A percentile compares a stretch with the other conserved stretches of the same genome.
phyloP scores from a whole-genome alignment of 257 asterid genomes.

The Fraxinus quadrangulata region DNA sequence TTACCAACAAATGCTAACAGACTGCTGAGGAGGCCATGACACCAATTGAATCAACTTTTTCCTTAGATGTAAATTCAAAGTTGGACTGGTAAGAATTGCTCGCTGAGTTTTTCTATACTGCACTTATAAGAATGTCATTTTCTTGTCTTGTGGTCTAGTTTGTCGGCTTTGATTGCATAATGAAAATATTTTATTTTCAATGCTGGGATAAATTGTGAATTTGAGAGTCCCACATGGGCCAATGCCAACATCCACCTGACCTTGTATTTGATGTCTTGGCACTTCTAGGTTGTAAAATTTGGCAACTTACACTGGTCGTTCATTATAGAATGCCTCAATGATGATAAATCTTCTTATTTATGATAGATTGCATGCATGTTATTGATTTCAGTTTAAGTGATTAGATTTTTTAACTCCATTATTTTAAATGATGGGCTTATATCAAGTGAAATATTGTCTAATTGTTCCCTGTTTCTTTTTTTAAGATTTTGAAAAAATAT shows the following conservation, averaged over 20 bases:
- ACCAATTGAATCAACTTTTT: constrained; percentile 96
- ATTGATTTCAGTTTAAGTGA: not conserved
- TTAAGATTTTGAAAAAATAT: not conserved
- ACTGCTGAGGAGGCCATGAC: constrained; percentile 99
- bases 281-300: not conserved
- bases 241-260: not conserved
- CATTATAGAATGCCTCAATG: not conserved
- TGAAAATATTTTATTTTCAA: not conserved
- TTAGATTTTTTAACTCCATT: not conserved
- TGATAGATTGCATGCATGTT: not conserved
- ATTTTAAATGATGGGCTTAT: not conserved
- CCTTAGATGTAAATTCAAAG: constrained; percentile 91
- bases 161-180: not conserved
- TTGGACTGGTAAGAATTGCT: constrained; percentile 75
- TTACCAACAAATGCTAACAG: constrained; percentile 47
- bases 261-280: not conserved
- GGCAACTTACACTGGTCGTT: not conserved
- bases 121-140: constrained; percentile 2
- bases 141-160: constrained; percentile 5
- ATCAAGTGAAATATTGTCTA: not conserved
- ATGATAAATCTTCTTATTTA: not conserved
- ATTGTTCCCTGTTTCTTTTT: not conserved
- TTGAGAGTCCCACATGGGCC: not conserved
- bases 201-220: not conserved
- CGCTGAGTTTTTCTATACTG: constrained; percentile 5